phyloP scores from a whole-genome alignment of 306 rosid species.

The Corylus americana region DNA sequence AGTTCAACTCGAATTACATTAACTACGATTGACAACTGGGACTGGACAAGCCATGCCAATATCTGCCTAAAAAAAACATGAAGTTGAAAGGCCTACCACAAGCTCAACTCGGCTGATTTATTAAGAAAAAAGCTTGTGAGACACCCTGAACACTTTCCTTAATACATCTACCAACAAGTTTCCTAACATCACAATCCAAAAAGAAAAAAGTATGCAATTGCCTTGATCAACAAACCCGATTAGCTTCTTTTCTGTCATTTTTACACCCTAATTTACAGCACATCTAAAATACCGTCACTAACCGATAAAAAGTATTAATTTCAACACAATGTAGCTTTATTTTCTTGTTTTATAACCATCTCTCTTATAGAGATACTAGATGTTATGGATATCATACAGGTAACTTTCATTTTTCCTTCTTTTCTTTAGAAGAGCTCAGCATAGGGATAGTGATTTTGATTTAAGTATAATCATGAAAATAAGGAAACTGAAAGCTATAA shows the following conservation, averaged over 20 bases:
- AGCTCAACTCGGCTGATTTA: not conserved
- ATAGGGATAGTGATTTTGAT: constrained; percentile 3
- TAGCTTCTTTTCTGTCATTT: not conserved
- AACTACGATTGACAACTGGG: not conserved
- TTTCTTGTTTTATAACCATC: not conserved
- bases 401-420: not conserved
- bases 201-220: not conserved
- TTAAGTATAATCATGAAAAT: not conserved
- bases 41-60: not conserved
- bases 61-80: not conserved
- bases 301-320: not conserved
- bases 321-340: not conserved
- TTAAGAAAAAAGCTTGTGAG: not conserved
- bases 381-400: not conserved
- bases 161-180: not conserved
- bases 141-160: not conserved
- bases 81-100: not conserved
- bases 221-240: not conserved
- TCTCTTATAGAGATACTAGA: not conserved
- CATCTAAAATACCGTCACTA: not conserved
- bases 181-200: not conserved
- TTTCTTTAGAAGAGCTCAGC: not conserved
- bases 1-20: not conserved
- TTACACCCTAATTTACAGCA: not conserved
- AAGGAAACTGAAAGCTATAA: constrained; percentile 12